Evolutionary conservation across 345 rosid species (phyloP), one percentile per base, ranked within the genome.

Genomic region (Schrenkiella parvula): DNA sequence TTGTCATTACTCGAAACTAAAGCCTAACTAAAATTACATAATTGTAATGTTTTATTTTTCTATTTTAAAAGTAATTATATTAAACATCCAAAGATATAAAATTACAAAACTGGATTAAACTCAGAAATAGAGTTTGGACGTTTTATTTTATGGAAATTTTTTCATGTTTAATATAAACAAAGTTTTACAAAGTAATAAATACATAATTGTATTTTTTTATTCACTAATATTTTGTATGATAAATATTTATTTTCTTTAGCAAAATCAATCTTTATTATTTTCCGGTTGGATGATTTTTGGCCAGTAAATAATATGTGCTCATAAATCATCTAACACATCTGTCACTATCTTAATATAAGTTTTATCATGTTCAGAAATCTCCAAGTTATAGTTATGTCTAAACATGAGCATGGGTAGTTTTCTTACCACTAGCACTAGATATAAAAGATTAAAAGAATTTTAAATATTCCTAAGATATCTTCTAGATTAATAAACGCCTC

Each of bases 401-500:
- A 31, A 31, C 28, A 31, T 31, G 34, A 31, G 6, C 18, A 6
- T 5, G 46, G 46, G 17, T 5, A 41, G 8, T 15, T 42, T 42
- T 51, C 17, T 14, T 21, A 37, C 41, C 51, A 38, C 32, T 29
- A 39, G 4, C 55, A 18, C n/a, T 19, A 21, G 2, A 12, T 69
- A 2, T 55, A 3, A 21, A 65, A 50, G 11, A 42, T 41, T 12
- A 54, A 51, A 50, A 35, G 39, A 28, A 50, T n/a, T 12, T 19
- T 1, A 41, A 42, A 53, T 44, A 72, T 64, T 56, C 65, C 50
- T 32, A 44, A 32, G 28, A 60, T 28, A 38, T 28, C 22, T 47
- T 59, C 38, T 58, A 48, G 28, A 18, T 12, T n/a, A 62, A 54
- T 39, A 64, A 46, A 44, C 48, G 35, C 64, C 21, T 64, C 64